Conservation (phyloP, 257 asterid genomes). For the Cynanchum wilfordii region DNA sequence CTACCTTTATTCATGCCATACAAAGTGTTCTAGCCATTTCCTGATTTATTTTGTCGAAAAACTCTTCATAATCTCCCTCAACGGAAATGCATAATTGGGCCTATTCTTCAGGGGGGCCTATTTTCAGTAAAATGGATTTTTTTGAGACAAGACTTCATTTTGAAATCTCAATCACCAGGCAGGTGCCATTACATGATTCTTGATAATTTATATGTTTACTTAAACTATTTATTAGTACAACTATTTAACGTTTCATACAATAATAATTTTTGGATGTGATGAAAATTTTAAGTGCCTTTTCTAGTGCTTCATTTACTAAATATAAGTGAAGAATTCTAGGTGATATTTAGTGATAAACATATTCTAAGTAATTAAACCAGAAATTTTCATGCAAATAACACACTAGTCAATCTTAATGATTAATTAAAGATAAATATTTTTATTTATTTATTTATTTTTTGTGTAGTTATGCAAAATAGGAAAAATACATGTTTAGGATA, state of each 20-base stretch:
- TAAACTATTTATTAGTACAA: not conserved
- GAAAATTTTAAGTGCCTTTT: not conserved
- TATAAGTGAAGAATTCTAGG: not conserved
- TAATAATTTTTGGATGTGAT: not conserved
- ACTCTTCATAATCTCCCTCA: not conserved
- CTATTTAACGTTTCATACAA: not conserved
- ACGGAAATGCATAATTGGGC: not conserved
- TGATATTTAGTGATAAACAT: not conserved
- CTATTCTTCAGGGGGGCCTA: not conserved
- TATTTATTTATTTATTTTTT: too few relatives aligned
- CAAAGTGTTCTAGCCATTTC: not conserved
- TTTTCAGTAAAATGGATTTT: not conserved
- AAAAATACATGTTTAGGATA: not conserved
- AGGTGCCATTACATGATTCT: not conserved
- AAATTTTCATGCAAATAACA: not conserved
- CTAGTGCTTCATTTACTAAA: not conserved
- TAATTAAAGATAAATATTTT: not conserved
- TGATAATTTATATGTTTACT: not conserved
- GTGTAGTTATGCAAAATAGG: not conserved
- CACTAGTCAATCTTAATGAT: not conserved
- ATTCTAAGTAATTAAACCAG: not conserved
- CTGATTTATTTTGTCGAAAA: not conserved
- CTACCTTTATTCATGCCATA: not conserved
- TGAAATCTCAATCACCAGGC: not conserved
- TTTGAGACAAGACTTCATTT: not conserved